These are phyloP conservation scores for Cerioporus squamosus DNA, from an alignment of 1,284 basidiomycete genomes.

Conservation along the genomic window DNA sequence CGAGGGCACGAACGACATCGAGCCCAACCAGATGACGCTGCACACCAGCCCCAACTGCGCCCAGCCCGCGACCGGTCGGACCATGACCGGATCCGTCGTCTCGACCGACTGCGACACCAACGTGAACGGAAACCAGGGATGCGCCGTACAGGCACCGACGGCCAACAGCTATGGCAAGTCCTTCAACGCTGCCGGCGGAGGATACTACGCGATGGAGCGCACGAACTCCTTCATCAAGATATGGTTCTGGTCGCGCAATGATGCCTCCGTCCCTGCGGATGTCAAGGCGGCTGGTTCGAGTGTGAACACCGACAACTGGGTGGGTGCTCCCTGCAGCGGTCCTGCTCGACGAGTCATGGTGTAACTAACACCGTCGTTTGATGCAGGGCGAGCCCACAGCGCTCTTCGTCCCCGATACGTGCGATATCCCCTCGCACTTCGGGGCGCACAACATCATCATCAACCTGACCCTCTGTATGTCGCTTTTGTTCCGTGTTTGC, in stretches of 20 bases:
- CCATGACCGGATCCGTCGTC: conserved; percentile 30
- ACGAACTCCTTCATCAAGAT: conserved; percentile 48
- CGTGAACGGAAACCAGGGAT: conserved; percentile 64
- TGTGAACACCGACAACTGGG: conserved; percentile 49
- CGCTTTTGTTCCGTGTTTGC: not conserved
- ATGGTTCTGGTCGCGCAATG: conserved; percentile 55
- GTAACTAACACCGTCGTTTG: not conserved
- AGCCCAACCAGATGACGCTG: conserved; percentile 54
- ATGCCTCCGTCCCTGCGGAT: conserved; percentile 43
- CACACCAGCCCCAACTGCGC: conserved; percentile 57
- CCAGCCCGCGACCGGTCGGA: conserved; percentile 25
- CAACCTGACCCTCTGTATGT: conserved; percentile 50
- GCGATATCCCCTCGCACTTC: conserved; percentile 55
- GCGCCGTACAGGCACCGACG: conserved; percentile 55
- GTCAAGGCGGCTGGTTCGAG: conserved; percentile 42
- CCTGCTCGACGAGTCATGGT: not conserved
- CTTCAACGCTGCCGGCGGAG: conserved; percentile 65
- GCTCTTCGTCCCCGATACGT: conserved; percentile 57
- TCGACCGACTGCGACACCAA: conserved; percentile 55
- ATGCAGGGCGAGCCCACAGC: conserved; percentile 58
- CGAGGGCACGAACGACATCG: conserved; percentile 56
- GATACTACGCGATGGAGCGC: conserved; percentile 59
- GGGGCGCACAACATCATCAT: conserved; percentile 65
- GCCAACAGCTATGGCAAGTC: conserved; percentile 55
- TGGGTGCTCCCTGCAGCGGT: conserved; percentile 27